Evolutionary conservation across 768 basidiomycete genomes (phyloP).

Genomic region (Xerocomellus intermedius): DNA sequence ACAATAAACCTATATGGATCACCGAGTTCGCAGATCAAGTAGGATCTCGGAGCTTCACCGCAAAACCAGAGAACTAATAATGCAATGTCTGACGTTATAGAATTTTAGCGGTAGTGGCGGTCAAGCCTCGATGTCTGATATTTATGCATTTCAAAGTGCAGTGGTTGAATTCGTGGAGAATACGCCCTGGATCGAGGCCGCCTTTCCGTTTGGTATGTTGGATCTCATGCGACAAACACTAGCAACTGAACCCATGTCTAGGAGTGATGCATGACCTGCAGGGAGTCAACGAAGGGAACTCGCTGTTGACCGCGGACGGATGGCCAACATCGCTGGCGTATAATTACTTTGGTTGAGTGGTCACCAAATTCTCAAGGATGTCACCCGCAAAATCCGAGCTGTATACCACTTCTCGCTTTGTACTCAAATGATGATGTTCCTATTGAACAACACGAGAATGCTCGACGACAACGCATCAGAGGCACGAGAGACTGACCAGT

Average conservation of each 20-base stretch:
- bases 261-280: conserved; percentile 56
- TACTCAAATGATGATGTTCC: neutral
- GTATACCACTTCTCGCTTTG: conserved; percentile 9
- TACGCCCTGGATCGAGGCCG: conserved; percentile 36
- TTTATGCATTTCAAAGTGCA: conserved; percentile 47
- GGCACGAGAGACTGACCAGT: no score
- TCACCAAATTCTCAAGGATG: neutral
- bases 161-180: conserved; percentile 47
- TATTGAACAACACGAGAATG: no score
- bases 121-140: conserved; percentile 41
- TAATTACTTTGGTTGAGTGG: conserved; percentile 43
- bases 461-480: no score
- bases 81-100: conserved; percentile 27
- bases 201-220: conserved; percentile 64
- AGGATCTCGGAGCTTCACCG: neutral
- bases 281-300: conserved; percentile 55
- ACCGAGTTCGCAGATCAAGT: conserved; percentile 77
- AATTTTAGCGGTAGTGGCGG: conserved; percentile 49
- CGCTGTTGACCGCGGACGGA: conserved; percentile 47
- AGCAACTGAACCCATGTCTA: conserved; percentile 16
- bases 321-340: conserved; percentile 55
- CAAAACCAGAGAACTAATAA: neutral
- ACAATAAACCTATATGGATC: conserved; percentile 49
- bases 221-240: neutral
- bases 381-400: neutral